Percentiles rank a stretch among this genome's conserved stretches.
Conservation (phyloP, 2,329 filamentous ascomycete species). For the Fusarium kyushuense region DNA sequence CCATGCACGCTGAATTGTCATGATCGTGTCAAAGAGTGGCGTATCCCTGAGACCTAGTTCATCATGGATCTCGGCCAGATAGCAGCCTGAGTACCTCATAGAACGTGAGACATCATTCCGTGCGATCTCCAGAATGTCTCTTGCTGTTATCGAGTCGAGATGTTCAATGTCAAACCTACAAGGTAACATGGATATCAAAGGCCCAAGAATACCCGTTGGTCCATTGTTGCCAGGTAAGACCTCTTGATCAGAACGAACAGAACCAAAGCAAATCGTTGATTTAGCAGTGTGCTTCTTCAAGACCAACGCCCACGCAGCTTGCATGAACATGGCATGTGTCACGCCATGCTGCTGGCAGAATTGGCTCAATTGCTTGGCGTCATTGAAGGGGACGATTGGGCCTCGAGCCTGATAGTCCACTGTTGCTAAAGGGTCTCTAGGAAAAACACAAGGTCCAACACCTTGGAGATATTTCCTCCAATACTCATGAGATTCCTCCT, state of each 20-base stretch:
- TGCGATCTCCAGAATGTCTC: neutral
- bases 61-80: neutral
- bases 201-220: neutral
- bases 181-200: neutral
- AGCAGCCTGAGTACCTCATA: neutral
- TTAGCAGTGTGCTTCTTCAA: neutral
- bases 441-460: neutral
- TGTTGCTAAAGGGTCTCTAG: neutral
- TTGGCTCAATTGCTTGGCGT: neutral
- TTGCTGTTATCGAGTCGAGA: neutral
- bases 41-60: neutral
- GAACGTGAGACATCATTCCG: neutral
- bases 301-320: slow-evolving; percentile 4
- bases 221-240: slow-evolving; percentile 32
- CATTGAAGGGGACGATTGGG: neutral
- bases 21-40: neutral
- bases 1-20: slow-evolving; percentile 1
- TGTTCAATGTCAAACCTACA: neutral
- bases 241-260: slow-evolving; percentile 55
- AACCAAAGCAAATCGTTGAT: slow-evolving; percentile 51
- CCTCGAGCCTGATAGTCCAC: neutral
- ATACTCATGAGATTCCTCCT: neutral
- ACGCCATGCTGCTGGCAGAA: neutral
- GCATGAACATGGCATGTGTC: neutral
- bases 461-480: neutral